Percentiles rank a stretch among this genome's conserved stretches.
Conservation (phyloP, 1,284 basidiomycete species). For the Tilletia setariae region DNA sequence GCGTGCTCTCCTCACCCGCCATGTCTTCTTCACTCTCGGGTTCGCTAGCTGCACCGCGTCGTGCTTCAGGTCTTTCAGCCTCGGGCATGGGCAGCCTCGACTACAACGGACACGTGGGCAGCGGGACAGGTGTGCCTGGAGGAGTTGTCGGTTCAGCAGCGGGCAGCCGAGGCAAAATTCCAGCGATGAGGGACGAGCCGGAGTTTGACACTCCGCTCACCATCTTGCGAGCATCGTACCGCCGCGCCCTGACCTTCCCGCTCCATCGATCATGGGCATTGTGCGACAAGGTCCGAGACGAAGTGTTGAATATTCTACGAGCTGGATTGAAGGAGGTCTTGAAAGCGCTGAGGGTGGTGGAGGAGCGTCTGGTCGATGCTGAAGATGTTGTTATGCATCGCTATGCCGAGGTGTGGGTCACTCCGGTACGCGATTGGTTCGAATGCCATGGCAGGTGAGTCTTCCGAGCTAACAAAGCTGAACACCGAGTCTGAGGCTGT, state of each 20-base stretch:
- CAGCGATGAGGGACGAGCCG: not conserved
- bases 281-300: constrained; percentile 20
- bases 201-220: not conserved
- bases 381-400: constrained; percentile 19
- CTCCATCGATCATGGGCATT: constrained; percentile 25
- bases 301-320: constrained; percentile 15
- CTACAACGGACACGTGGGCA: not conserved
- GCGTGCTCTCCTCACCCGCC: not conserved
- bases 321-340: constrained; percentile 6
- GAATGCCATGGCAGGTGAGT: constrained; percentile 19
- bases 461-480: constrained; percentile 9
- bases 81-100: not conserved
- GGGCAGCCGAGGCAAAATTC: constrained; percentile 2
- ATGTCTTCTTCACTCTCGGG: constrained; percentile 7
- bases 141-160: not conserved
- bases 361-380: constrained; percentile 21
- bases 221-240: constrained; percentile 22
- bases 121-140: not conserved
- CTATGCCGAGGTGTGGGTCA: constrained; percentile 18
- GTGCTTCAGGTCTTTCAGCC: not conserved
- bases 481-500: no score
- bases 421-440: constrained; percentile 17
- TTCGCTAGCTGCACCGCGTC: constrained; percentile 2
- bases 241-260: constrained; percentile 25
- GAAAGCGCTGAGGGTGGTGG: constrained; percentile 12